Conservation (phyloP, 306 rosid genomes). For the Cicer chorassanicum region DNA sequence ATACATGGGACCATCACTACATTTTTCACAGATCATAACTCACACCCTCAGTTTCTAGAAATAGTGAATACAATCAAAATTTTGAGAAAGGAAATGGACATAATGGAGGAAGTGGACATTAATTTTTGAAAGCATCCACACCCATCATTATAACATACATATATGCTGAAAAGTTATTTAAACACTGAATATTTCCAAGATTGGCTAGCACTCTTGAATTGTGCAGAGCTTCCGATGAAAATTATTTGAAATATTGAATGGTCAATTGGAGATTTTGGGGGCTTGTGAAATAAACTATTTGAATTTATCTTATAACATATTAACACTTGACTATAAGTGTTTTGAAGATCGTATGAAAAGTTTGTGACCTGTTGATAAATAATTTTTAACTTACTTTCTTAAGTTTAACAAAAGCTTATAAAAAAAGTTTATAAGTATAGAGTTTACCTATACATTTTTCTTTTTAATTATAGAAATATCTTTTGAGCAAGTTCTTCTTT, state of each 20-base stretch:
- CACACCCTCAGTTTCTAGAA: constrained; percentile 67
- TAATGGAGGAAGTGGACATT: constrained; percentile 45
- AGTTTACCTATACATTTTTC: no score
- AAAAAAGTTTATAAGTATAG: no score
- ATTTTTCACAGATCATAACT: constrained; percentile 68
- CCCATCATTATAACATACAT: constrained; percentile 29
- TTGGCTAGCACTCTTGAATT: not conserved
- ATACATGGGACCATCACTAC: constrained; percentile 66
- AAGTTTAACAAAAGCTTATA: no score
- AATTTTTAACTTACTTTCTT: no score
- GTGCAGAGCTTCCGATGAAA: not conserved
- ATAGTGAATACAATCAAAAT: constrained; percentile 47
- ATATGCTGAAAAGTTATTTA: constrained; percentile 25
- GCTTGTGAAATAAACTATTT: not conserved
- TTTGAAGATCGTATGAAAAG: no score
- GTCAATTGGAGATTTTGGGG: not conserved
- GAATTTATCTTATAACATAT: not conserved
- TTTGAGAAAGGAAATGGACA: constrained; percentile 62
- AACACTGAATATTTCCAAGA: constrained; percentile 13
- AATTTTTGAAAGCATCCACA: constrained; percentile 37
- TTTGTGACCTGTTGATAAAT: no score
- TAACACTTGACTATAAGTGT: not conserved
- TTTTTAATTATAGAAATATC: no score
- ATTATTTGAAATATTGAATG: constrained; percentile 8
- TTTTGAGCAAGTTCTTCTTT: no score